Evolutionary conservation across 148 eudicot species (phyloP).

Genomic region (Amaranthus hypochondriacus): DNA sequence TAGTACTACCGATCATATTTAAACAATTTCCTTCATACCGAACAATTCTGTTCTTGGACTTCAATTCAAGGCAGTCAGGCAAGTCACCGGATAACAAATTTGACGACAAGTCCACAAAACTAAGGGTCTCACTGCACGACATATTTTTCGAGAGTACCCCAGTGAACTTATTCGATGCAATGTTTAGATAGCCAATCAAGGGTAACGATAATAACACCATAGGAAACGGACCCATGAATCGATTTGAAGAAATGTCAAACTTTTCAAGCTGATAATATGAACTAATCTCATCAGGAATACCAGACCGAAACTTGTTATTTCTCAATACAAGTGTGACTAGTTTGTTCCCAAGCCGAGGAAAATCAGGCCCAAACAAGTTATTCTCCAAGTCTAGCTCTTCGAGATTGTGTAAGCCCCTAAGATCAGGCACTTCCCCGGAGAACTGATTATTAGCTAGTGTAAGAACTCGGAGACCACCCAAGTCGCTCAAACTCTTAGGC

Average conservation of each 20-base stretch:
- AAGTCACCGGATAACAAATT: constrained; percentile 62
- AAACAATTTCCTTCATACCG: constrained; percentile 61
- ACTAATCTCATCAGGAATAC: constrained; percentile 48
- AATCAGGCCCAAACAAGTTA: constrained; percentile 64
- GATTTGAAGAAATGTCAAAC: constrained; percentile 66
- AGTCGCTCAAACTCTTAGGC: constrained; percentile 50
- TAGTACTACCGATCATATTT: constrained; percentile 19
- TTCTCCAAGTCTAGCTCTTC: constrained; percentile 65
- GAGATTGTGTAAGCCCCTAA: constrained; percentile 52
- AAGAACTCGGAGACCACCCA: constrained; percentile 64
- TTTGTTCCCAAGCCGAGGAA: constrained; percentile 56
- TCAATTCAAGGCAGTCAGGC: constrained; percentile 51
- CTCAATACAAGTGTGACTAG: constrained; percentile 47
- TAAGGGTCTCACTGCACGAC: constrained; percentile 50
- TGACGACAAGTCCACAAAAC: constrained; percentile 61
- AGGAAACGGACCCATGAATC: constrained; percentile 73
- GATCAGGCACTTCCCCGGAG: constrained; percentile 67
- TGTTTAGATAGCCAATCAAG: constrained; percentile 50
- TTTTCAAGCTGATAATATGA: constrained; percentile 55
- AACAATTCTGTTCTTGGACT: constrained; percentile 28
- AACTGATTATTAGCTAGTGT: constrained; percentile 60
- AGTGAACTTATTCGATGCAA: constrained; percentile 58
- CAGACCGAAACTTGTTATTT: constrained; percentile 59
- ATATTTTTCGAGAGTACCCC: constrained; percentile 45
- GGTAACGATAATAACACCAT: constrained; percentile 53